Base-by-base conservation (phyloP, 2,329 filamentous ascomycete genomes). In the Graphium sp. region DNA sequence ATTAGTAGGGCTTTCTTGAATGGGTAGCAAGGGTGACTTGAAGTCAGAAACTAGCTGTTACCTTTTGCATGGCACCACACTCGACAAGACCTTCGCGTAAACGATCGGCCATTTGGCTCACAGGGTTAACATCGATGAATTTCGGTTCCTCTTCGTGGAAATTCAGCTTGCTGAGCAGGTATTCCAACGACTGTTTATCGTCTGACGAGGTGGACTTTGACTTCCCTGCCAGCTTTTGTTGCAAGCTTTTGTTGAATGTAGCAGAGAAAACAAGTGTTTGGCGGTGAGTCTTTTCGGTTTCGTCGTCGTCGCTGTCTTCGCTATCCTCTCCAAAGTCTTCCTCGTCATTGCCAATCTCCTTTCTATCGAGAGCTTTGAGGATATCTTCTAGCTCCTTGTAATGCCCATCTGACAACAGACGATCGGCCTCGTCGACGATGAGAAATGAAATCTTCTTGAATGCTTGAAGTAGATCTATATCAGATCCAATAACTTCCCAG, bases 181-280 rank as follows among this genome's bases (percentile, higher is more conserved):
- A 94, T 37, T 91, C 84, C 73, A 95, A 82, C 1, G 82, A 87
- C 41, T 91, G 74, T 36, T 75, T 71, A 32, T 82, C 70, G 41
- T 36, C 48, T 9, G 38, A 77, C 67, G 35, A 62, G 4, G 35
- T 32, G 18, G 32, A 67, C 32, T 68, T 73, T 13, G 66, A 62
- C 47, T 84, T 91, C 16, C 82, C 79, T 2, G 80, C 73, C 9
- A 98, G 64, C 49, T 94, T 95, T 41, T 87, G 81, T 47, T 95
- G 87, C 18, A 98, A 56, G 1, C 76, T 75, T 44, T 85, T 87
- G 46, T 92, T 80, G 49, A 98, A 93, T 0, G 89, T 98, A 0
- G 89, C 89, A 0, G 89, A 95, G 50, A 98, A 98, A 13, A 98
- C 83, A 0, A 98, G 66, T 0, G 85, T 95, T 46, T 98, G 89